phyloP scores from a whole-genome alignment of 768 basidiomycete species.

The Pleurotus salmoneostramineus region DNA sequence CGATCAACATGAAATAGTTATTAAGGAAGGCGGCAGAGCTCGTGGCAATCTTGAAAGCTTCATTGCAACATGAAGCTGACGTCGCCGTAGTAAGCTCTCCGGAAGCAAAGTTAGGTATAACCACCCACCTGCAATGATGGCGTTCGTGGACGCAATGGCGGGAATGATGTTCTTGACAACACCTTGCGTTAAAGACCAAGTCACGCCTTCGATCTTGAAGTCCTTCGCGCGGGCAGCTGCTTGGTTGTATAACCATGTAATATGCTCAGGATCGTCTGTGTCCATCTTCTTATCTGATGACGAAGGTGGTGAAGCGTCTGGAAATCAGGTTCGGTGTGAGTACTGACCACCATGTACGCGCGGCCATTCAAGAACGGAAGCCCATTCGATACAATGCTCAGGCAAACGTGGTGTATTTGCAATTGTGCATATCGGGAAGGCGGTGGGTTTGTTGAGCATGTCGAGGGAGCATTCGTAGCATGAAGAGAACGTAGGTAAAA shows the following conservation, averaged over 20 bases:
- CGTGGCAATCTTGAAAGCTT: conserved; percentile 98
- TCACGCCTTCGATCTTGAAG: conserved; percentile 97
- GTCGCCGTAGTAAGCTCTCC: background rate
- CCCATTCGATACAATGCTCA: conserved; percentile 99
- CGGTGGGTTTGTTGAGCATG: conserved; percentile 96
- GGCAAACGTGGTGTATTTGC: conserved; percentile 97
- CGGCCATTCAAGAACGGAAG: conserved; percentile 99
- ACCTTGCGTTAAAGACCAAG: conserved; percentile 96
- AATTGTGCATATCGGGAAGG: conserved; percentile 98
- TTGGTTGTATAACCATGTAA: conserved; percentile 84
- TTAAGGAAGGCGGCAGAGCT: conserved; percentile 91
- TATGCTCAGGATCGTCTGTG: conserved; percentile 96
- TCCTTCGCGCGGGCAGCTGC: conserved; percentile 84
- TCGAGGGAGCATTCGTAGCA: conserved; percentile 99
- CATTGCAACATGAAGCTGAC: conserved; percentile 93
- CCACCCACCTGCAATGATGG: conserved; percentile 85
- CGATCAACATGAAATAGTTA: conserved; percentile 98
- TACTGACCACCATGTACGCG: conserved; percentile 75
- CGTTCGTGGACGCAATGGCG: conserved; percentile 97
- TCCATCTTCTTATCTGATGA: conserved; percentile 88
- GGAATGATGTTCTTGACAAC: conserved; percentile 99
- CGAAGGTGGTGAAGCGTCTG: background rate
- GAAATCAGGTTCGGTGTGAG: background rate
- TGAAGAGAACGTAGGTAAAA: conserved; percentile 90
- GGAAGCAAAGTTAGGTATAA: background rate